Evolutionary conservation across 2,329 filamentous ascomycete species (phyloP), one percentile per base, ranked within the genome.

Genomic region (Dactylonectria estremocensis): DNA sequence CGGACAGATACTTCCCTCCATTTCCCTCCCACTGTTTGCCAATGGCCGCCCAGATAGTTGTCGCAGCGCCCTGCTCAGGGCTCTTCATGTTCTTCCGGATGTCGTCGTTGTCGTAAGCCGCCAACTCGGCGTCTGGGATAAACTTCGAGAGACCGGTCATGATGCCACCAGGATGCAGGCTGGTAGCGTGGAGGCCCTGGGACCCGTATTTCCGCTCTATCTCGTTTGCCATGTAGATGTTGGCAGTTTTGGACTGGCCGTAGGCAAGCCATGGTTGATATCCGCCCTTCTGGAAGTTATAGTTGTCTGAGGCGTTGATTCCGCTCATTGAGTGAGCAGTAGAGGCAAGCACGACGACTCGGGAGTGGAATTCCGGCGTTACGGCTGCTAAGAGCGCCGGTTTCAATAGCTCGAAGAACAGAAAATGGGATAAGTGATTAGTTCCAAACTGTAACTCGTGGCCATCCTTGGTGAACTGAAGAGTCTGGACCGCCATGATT

Each of bases 291-390:
- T 73, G 56, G 40, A 69, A 22, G 5, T 66, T 67, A 16, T 72
- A 72, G 16, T 66, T 68, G 18, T 75, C 73, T 1, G 61, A 66
- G 45, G 67, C 64, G 9, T 59, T 64, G 22, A 74, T 37, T 5
- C 22, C 49, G 3, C 54, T 24, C 0, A 33, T 3, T 0, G 68
- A 66, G 11, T 89, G 87, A 3, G 72, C 85, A 0, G 79, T 69
- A 1, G 83, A 85, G 0, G 84, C 79, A 1, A 88, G 73, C 0
- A 78, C 75, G 49, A 89, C 79, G 2, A 89, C 83, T 3, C 87
- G 81, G 0, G 83, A 86, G 5, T 80, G 73, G 59, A 84, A 85
- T 0, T 73, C 68, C 0, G 82, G 75, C 0, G 80, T 83, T 1
- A 80, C 71, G 5, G 80, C 79, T 0, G 78, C 69, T 0, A 88